These are phyloP conservation scores for Citrus australasica DNA, from an alignment of 345 rosid genomes.

Conservation along the genomic window DNA sequence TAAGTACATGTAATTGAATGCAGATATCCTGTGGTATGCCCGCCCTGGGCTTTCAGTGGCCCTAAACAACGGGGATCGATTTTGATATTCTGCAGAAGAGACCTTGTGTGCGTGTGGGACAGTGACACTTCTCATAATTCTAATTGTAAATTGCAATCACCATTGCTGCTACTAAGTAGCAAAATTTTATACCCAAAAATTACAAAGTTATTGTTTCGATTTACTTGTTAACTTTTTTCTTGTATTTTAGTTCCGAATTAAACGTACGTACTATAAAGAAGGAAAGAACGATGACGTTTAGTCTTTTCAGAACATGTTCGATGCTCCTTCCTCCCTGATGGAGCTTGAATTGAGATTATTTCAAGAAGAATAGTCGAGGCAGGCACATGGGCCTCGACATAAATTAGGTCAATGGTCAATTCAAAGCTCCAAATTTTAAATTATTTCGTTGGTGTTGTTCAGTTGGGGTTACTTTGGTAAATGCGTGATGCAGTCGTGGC, in stretches of 20 bases:
- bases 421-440: background rate
- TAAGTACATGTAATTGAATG: no score
- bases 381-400: background rate
- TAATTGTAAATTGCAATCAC: background rate
- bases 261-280: background rate
- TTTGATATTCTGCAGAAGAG: background rate
- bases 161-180: background rate
- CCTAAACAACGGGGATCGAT: background rate
- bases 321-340: background rate
- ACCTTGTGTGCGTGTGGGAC: background rate
- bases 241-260: background rate
- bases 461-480: slow-evolving; percentile 3
- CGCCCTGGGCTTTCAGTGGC: background rate
- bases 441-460: slow-evolving; percentile 8
- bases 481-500: background rate
- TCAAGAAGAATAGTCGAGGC: background rate
- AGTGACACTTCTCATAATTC: background rate
- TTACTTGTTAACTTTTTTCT: background rate
- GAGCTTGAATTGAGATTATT: background rate
- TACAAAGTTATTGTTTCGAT: background rate
- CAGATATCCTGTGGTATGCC: no score
- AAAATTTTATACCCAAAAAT: background rate
- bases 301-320: background rate
- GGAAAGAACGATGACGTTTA: background rate
- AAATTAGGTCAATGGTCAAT: background rate